Percentiles rank a stretch among this genome's conserved stretches.
Conservation (phyloP, 257 asterid species). For the Solanum megistacrolobum region DNA sequence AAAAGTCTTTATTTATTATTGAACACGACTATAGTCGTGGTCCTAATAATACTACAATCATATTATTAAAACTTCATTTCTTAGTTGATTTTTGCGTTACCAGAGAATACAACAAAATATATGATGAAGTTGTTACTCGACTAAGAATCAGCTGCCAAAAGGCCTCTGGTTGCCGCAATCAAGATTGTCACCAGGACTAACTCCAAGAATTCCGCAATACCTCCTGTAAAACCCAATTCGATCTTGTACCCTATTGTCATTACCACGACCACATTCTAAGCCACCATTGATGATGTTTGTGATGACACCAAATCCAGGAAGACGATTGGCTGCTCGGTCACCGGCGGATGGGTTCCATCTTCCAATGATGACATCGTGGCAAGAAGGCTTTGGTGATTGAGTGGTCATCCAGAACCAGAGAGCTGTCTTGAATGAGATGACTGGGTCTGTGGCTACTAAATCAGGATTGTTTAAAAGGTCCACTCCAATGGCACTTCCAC, state of each 20-base stretch:
- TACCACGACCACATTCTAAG: slow-evolving; percentile 19
- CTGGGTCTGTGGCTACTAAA: slow-evolving; percentile 9
- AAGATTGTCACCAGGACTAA: slow-evolving; percentile 14
- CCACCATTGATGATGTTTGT: slow-evolving; percentile 35
- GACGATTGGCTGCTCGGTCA: slow-evolving; percentile 9
- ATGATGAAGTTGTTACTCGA: neutral
- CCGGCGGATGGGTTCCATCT: slow-evolving; percentile 8
- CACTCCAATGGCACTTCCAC: slow-evolving; percentile 14
- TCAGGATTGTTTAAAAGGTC: slow-evolving; percentile 21
- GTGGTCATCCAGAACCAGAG: slow-evolving; percentile 35
- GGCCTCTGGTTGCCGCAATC: slow-evolving; percentile 19
- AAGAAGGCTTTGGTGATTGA: slow-evolving; percentile 21
- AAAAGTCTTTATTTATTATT: neutral
- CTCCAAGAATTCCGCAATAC: slow-evolving; percentile 12
- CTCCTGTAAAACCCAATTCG: slow-evolving; percentile 20
- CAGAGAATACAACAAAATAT: neutral
- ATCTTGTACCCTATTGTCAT: neutral
- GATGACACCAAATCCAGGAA: slow-evolving; percentile 20
- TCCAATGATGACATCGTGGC: slow-evolving; percentile 24
- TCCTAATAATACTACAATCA: neutral
- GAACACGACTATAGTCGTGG: neutral
- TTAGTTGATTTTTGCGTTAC: neutral
- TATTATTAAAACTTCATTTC: neutral
- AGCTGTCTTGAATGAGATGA: slow-evolving; percentile 22
- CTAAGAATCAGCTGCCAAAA: neutral